Evolutionary conservation across 1,284 basidiomycete genomes (phyloP), one percentile per base, ranked within the genome.

Genomic region (Malassezia psittaci): DNA sequence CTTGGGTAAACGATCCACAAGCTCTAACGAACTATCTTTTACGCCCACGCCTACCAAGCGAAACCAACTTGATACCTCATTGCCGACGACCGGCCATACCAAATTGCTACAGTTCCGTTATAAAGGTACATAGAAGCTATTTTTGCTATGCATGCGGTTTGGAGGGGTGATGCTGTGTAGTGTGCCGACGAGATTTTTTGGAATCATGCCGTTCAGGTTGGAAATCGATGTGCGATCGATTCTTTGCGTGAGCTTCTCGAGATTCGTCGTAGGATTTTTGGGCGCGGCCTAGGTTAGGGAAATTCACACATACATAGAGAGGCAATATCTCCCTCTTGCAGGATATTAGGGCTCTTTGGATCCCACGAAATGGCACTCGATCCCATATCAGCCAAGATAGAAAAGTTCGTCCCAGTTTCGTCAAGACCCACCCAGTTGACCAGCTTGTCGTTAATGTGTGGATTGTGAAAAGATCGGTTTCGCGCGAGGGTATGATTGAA

Each of bases 401-500:
- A 45, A 12, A 62, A 52, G 16, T 68, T 63, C 12, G 58, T 59
- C 1, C 52, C 60, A 0, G 60, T 82, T 75, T 98, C 93, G 68
- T 91, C 85, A 12, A 94, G 84, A 57, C 85, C 85, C 10, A 93
- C 58, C 83, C 75, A 91, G 87, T 69, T 90, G 85, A 96, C 90
- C 1, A 98, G 82, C 65, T 90, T 88, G 3, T 86, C 80, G 74
- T 93, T 93, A 11, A 96, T 82, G 72, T 94, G 87, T 0, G 93
- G 93, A 68, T 98, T 96, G 29, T 88, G 84, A 76, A 96, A 96
- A 0, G 88, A 83, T 24, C 88, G 84, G 62, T 86, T 89, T 8
- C 83, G 81, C 82, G 91, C 86, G 35, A 98, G 81, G 0, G 87
- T 87, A 72, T 90, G 87, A 74, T 96, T 96, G 78, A 94, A 96